Evolutionary conservation across 345 rosid genomes (phyloP).

Genomic region (Lepidium sativum): DNA sequence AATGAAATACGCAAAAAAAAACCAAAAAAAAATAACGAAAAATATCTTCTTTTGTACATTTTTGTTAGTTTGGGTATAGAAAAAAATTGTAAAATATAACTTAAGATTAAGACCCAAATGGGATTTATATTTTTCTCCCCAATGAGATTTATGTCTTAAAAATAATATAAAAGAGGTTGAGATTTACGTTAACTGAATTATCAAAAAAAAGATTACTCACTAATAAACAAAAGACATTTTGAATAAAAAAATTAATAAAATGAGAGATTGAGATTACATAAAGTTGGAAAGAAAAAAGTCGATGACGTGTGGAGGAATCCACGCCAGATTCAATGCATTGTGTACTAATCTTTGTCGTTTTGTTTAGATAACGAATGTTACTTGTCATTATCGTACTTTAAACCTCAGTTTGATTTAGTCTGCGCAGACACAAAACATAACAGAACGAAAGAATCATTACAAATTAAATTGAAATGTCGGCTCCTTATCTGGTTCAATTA

Average conservation of each 20-base stretch:
- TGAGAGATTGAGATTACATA: conserved; percentile 17
- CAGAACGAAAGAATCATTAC: neutral
- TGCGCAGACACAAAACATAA: conserved; percentile 11
- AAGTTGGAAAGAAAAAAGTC: conserved; percentile 3
- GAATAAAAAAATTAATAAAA: neutral
- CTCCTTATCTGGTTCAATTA: neutral
- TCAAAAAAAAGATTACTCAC: neutral
- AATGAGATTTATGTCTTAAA: too few relatives aligned
- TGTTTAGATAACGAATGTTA: conserved; percentile 20
- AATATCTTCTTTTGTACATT: neutral
- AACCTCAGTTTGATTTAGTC: conserved; percentile 15
- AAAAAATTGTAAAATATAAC: conserved; percentile 20
- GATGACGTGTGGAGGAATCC: conserved; percentile 20
- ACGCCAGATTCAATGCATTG: conserved; percentile 24
- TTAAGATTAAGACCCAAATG: neutral
- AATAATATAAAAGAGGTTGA: too few relatives aligned
- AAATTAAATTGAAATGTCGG: neutral
- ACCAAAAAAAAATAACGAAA: neutral
- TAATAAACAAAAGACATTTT: neutral
- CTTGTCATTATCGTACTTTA: conserved; percentile 24
- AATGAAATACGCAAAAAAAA: neutral
- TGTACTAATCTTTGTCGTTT: conserved; percentile 20
- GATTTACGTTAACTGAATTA: too few relatives aligned
- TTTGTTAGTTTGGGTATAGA: neutral
- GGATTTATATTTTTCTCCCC: conserved; percentile 10